Percentiles rank a stretch among this genome's conserved stretches.
Evolutionary conservation across 192 early-diverging fungal genomes (phyloP).

Genomic region (Podila clonocystis): DNA sequence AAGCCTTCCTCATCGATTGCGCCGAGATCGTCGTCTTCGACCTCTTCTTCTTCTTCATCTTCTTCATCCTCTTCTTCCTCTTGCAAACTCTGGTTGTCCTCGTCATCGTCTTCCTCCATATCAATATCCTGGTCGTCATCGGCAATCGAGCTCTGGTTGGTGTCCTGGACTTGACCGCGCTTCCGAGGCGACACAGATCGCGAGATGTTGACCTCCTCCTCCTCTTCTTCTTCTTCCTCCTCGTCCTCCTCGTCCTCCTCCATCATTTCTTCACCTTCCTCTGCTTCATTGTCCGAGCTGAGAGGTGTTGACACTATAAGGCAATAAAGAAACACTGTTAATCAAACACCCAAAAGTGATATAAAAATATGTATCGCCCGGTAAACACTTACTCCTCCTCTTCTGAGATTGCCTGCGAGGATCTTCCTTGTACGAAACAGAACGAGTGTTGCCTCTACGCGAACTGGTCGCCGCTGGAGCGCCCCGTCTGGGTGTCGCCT

Average conservation of each 20-base stretch:
- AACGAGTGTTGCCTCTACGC: neutral
- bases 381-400: slow-evolving; percentile 15
- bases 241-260: slow-evolving; percentile 19
- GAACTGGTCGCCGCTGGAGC: neutral
- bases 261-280: slow-evolving; percentile 19
- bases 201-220: slow-evolving; percentile 14
- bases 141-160: slow-evolving; percentile 1
- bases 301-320: slow-evolving; percentile 27
- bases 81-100: slow-evolving; percentile 9
- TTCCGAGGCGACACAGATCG: slow-evolving; percentile 27
- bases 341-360: neutral
- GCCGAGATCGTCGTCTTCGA: slow-evolving; percentile 19
- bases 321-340: neutral
- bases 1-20: slow-evolving; percentile 34
- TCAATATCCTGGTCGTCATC: slow-evolving; percentile 44
- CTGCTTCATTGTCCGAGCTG: slow-evolving; percentile 29
- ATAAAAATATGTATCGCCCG: neutral
- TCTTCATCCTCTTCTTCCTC: slow-evolving; percentile 50
- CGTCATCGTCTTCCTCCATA: slow-evolving; percentile 41
- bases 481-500: neutral
- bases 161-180: slow-evolving; percentile 7
- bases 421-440: neutral
- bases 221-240: slow-evolving; percentile 27
- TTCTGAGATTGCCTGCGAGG: slow-evolving; percentile 10
- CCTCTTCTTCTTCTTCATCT: slow-evolving; percentile 41